Evolutionary conservation across 768 basidiomycete species (phyloP).

Genomic region (Suillus placidus): DNA sequence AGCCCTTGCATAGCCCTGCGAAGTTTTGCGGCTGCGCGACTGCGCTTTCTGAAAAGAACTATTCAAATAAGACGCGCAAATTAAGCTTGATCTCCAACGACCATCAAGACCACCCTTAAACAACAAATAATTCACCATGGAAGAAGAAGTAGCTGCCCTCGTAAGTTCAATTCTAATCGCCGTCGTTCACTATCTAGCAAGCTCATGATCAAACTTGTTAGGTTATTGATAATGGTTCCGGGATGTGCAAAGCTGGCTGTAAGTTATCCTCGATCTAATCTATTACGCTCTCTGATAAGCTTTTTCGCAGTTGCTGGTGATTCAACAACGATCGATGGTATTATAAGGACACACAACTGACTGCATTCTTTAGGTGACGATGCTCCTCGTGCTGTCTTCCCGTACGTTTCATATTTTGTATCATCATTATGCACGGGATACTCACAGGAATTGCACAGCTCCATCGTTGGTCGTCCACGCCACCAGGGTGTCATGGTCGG

Average conservation of each 20-base stretch:
- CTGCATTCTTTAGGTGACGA: slow-evolving; percentile 67
- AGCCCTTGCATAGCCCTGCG: neutral
- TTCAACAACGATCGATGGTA: neutral
- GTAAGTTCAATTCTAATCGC: slow-evolving; percentile 30
- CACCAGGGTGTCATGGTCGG: slow-evolving; percentile 97
- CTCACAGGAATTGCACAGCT: slow-evolving; percentile 45
- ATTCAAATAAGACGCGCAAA: neutral
- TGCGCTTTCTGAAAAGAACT: slow-evolving; percentile 2
- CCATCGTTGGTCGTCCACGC: slow-evolving; percentile 93
- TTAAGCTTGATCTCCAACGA: neutral
- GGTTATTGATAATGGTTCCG: slow-evolving; percentile 95
- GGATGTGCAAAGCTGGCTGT: slow-evolving; percentile 99
- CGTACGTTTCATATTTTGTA: slow-evolving; percentile 57
- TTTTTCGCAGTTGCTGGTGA: slow-evolving; percentile 62
- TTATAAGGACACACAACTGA: neutral
- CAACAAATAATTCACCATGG: slow-evolving; percentile 44
- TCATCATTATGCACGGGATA: neutral
- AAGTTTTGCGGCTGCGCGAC: neutral
- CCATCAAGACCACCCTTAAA: neutral
- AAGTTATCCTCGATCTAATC: slow-evolving; percentile 38
- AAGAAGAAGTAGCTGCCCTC: slow-evolving; percentile 67
- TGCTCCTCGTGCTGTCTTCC: slow-evolving; percentile 91
- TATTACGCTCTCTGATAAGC: slow-evolving; percentile 24
- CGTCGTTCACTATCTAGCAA: slow-evolving; percentile 1
- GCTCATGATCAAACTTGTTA: slow-evolving; percentile 28